Conservation (phyloP, 2,329 filamentous ascomycete species). For the Sporothrix mexicana region DNA sequence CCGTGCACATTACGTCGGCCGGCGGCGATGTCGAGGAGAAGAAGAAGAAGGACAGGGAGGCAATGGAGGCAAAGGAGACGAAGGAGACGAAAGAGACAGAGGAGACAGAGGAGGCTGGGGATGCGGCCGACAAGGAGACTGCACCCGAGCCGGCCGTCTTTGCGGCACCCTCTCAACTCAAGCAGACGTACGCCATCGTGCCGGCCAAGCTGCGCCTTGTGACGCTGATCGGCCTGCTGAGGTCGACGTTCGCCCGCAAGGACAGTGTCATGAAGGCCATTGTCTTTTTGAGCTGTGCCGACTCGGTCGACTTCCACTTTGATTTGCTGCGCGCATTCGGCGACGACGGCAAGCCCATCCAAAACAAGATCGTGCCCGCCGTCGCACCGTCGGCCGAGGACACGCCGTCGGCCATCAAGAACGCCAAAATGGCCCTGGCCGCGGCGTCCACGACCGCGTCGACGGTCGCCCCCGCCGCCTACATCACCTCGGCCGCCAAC, state of each 20-base stretch:
- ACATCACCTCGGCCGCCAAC: slow-evolving; percentile 77
- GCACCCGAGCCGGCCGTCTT: slow-evolving; percentile 55
- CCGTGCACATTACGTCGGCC: slow-evolving; percentile 73
- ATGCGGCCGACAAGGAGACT: background rate
- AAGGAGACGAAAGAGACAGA: slow-evolving; percentile 33
- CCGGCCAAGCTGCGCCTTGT: slow-evolving; percentile 91
- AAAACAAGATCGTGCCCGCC: background rate
- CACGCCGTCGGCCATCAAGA: slow-evolving; percentile 38
- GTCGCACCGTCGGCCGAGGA: slow-evolving; percentile 24
- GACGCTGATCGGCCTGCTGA: slow-evolving; percentile 81
- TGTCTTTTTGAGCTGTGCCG: slow-evolving; percentile 94
- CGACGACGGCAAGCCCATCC: slow-evolving; percentile 27
- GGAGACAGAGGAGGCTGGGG: slow-evolving; percentile 51
- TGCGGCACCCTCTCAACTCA: slow-evolving; percentile 87
- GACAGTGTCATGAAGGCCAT: slow-evolving; percentile 97
- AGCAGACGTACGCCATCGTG: slow-evolving; percentile 86
- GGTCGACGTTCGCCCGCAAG: slow-evolving; percentile 83
- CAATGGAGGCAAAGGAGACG: background rate
- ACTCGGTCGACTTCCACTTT: slow-evolving; percentile 96
- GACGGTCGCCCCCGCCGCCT: slow-evolving; percentile 72
- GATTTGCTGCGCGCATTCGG: slow-evolving; percentile 68
- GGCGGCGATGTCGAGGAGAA: slow-evolving; percentile 40
- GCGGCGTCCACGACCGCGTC: slow-evolving; percentile 50
- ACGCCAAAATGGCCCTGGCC: slow-evolving; percentile 39
- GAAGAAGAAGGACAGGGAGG: slow-evolving; percentile 47